Base-by-base conservation (phyloP, 2,329 filamentous ascomycete genomes). In the Aureobasidium sp. region DNA sequence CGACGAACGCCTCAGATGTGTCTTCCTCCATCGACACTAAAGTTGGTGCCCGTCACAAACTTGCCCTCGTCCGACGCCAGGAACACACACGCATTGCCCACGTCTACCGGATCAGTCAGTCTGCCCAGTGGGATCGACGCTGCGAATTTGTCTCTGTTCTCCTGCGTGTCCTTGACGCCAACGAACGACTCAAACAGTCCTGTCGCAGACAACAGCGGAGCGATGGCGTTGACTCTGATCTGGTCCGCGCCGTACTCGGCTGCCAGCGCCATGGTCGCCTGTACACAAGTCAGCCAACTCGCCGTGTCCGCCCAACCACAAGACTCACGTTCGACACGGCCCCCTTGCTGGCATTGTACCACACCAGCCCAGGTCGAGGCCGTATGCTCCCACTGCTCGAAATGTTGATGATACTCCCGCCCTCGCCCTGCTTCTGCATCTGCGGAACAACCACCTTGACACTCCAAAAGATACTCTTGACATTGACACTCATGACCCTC, bases 1-100 rank as follows among this genome's bases (percentile, higher is more conserved):
- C 31, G 21, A 13, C 4, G 4, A 17, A 29, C n/a, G 10, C 19
- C 23, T 61, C 51, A 73, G 8, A 73, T 71, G 65, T 69, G 74
- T 19, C 74, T 76, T 29, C 80, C 80, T 42, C 82, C 82, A 72
- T 85, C 82, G 45, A 87, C 81, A 57, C 88, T 82, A 63, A 90
- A 75, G 63, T 87, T 86, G n/a, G 85, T 79, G 0, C 87, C 88
- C 0, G 86, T 89, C 64, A 91, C 82, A 66, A 90, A 90, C 3
- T 76, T 79, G 0, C 84, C 85, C 68, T 90, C 88, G 29, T 89
- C 84, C 62, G 85, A 88, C 1, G 85, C 85, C 47, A 91, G 71
- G 69, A 86, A 91, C 19, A 85, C 78, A 63, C 83, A 85, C 27
- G 86, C 85, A 67, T 89, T 88, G 2, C 85, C 87, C 37, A 91